phyloP scores from a whole-genome alignment of 495 filamentous ascomycete genomes.

The Aspergillus funiculosus region DNA sequence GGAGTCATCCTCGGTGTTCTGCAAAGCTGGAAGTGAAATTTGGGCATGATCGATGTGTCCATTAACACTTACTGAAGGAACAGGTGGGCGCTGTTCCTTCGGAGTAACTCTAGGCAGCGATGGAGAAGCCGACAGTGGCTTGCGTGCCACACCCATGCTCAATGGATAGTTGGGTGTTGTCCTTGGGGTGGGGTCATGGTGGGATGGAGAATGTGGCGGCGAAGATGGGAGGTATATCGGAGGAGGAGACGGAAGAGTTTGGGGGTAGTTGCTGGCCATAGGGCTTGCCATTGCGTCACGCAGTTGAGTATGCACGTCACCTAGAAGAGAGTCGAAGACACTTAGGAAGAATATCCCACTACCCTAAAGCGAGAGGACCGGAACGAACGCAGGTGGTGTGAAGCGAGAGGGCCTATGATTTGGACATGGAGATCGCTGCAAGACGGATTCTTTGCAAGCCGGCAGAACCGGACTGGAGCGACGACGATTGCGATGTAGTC shows the following conservation, averaged over 20 bases:
- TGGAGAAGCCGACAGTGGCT: conserved; percentile 18
- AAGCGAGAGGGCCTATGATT: conserved; percentile 10
- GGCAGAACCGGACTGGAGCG: conserved; percentile 1
- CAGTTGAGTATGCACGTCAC: conserved; percentile 4
- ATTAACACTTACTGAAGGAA: conserved; percentile 41
- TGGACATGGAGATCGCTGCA: conserved; percentile 13
- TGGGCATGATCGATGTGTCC: conserved; percentile 27
- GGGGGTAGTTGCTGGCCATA: conserved; percentile 23
- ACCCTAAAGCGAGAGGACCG: conserved; percentile 1
- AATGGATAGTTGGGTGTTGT: conserved; percentile 19
- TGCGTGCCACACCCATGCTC: conserved; percentile 26
- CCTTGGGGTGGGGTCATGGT: conserved; percentile 23
- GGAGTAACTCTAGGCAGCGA: conserved; percentile 18
- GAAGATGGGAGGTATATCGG: conserved; percentile 40
- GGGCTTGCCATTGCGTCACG: conserved; percentile 29
- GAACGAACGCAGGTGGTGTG: conserved; percentile 5
- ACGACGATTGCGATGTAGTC: conserved; percentile 5
- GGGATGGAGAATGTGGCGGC: conserved; percentile 25
- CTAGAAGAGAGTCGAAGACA: not conserved
- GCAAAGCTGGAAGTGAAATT: conserved; percentile 31
- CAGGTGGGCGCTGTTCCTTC: conserved; percentile 31
- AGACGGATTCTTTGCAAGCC: not conserved
- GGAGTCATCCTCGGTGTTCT: conserved; percentile 24
- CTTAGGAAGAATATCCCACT: not conserved
- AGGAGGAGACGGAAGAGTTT: conserved; percentile 35